phyloP scores from a whole-genome alignment of 2,329 filamentous ascomycete genomes.

The Aspergillus carbonarius region DNA sequence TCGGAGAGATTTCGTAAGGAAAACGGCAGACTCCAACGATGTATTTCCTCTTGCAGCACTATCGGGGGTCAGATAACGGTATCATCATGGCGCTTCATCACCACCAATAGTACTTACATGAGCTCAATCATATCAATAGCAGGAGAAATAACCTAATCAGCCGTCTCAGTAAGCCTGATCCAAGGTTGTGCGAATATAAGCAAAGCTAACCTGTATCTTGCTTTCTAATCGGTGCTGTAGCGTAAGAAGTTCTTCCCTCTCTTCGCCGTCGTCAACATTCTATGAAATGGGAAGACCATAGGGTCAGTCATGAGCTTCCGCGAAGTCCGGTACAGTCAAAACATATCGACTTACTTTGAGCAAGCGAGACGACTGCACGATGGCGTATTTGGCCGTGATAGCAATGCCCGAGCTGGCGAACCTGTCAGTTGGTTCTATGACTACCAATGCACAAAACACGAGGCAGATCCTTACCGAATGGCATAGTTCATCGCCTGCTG shows the following conservation, averaged over 20 bases:
- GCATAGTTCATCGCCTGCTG: slow-evolving; percentile 89
- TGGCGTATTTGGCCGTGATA: slow-evolving; percentile 80
- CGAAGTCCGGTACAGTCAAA: neutral
- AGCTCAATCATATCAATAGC: slow-evolving; percentile 91
- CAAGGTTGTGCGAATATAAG: too few relatives aligned
- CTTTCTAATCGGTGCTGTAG: slow-evolving; percentile 74
- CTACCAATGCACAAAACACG: neutral
- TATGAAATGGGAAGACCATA: slow-evolving; percentile 23
- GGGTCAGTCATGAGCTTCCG: neutral
- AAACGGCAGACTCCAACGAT: slow-evolving; percentile 79
- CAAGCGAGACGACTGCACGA: slow-evolving; percentile 75
- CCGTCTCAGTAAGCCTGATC: too few relatives aligned
- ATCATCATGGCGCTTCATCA: neutral
- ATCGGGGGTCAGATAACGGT: neutral
- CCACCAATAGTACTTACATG: slow-evolving; percentile 56
- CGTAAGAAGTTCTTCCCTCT: slow-evolving; percentile 67
- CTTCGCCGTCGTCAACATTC: slow-evolving; percentile 66
- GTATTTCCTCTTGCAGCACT: slow-evolving; percentile 72
- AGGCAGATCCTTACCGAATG: slow-evolving; percentile 55
- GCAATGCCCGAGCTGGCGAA: slow-evolving; percentile 68
- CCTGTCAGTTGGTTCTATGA: slow-evolving; percentile 10
- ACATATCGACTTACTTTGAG: slow-evolving; percentile 55
- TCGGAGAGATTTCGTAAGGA: slow-evolving; percentile 77
- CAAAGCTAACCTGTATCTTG: slow-evolving; percentile 69
- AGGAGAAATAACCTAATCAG: slow-evolving; percentile 65